phyloP scores from a whole-genome alignment of 768 basidiomycete species.

The Pluteus cervinus region DNA sequence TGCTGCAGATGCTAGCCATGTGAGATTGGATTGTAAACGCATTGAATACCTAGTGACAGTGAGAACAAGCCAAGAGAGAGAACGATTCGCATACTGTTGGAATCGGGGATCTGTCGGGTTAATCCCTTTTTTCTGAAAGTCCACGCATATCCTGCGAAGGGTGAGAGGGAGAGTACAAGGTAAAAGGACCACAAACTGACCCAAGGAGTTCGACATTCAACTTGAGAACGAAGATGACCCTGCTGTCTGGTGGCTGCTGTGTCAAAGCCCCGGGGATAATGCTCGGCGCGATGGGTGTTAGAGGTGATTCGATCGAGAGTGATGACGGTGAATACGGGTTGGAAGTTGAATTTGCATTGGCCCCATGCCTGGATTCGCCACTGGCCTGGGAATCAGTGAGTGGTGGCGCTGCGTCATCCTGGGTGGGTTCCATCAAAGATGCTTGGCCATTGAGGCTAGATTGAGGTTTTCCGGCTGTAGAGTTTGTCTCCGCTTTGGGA shows the following conservation, averaged over 20 bases:
- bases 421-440: too few species aligned
- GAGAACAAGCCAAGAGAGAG: conserved; percentile 2
- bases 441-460: too few species aligned
- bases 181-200: conserved; percentile 30
- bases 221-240: conserved; percentile 57
- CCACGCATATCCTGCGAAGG: conserved; percentile 47
- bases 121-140: conserved; percentile 51
- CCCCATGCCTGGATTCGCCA: too few species aligned
- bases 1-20: conserved; percentile 65
- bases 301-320: conserved; percentile 15
- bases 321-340: conserved; percentile 9
- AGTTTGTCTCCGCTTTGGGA: background rate
- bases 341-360: too few species aligned
- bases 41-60: conserved; percentile 41
- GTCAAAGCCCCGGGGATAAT: too few species aligned
- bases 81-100: conserved; percentile 42
- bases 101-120: conserved; percentile 41
- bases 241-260: too few species aligned
- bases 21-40: conserved; percentile 65
- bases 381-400: too few species aligned
- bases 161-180: conserved; percentile 5
- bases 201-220: conserved; percentile 66
- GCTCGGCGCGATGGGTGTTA: conserved; percentile 15
- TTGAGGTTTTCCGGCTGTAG: conserved; percentile 8
- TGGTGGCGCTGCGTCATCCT: too few species aligned